These are phyloP conservation scores for Euptelea pleiosperma DNA, from an alignment of 164 flowering plant genomes.

Conservation along the genomic window DNA sequence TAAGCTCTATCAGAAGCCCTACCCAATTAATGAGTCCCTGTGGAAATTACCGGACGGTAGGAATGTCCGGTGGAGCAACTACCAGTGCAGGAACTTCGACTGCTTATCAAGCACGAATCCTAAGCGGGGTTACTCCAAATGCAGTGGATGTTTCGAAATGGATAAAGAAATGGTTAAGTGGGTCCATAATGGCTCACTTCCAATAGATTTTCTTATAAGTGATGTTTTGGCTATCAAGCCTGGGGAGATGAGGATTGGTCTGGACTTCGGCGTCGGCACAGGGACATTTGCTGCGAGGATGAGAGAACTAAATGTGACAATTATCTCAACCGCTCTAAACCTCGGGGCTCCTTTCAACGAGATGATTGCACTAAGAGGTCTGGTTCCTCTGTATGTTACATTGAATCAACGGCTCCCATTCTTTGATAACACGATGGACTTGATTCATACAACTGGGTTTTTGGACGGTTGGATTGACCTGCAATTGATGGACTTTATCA, in stretches of 20 bases:
- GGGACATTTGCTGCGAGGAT: conserved; percentile 93
- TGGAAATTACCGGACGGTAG: conserved; percentile 76
- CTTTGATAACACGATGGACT: conserved; percentile 89
- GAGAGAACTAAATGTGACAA: conserved; percentile 75
- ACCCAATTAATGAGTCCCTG: conserved; percentile 69
- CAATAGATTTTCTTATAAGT: conserved; percentile 48
- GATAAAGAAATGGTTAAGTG: conserved; percentile 80
- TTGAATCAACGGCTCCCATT: conserved; percentile 84
- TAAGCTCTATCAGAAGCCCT: conserved; percentile 69
- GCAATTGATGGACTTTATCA: conserved; percentile 66
- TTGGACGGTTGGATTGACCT: conserved; percentile 89
- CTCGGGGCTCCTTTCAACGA: conserved; percentile 95
- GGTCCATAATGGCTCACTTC: conserved; percentile 53
- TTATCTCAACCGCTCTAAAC: conserved; percentile 75
- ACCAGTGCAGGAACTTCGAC: conserved; percentile 65
- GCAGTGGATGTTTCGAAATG: conserved; percentile 87
- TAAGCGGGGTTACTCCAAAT: conserved; percentile 61
- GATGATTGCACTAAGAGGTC: conserved; percentile 83
- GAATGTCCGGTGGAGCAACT: conserved; percentile 78
- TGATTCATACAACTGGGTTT: conserved; percentile 83
- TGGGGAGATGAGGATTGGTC: conserved; percentile 75
- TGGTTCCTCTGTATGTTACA: conserved; percentile 72
- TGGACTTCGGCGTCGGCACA: conserved; percentile 74
- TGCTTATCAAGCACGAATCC: conserved; percentile 71
- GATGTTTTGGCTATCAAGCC: conserved; percentile 73